A percentile compares a stretch with the other conserved stretches of the same genome.
These are phyloP conservation scores for Lagerstroemia fauriei DNA, from an alignment of 441 rosid species.

Conservation along the genomic window DNA sequence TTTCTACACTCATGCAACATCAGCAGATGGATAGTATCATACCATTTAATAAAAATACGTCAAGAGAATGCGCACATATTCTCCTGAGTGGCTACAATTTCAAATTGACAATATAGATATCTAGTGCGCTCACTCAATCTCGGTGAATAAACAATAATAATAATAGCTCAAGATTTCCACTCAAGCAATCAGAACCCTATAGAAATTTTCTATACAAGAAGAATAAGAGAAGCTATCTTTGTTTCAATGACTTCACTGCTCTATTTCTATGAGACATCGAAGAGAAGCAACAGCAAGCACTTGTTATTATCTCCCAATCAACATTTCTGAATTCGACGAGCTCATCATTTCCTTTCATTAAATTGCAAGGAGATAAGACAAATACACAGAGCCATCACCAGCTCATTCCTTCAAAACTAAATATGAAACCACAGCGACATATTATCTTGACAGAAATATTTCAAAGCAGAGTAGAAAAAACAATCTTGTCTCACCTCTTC, in stretches of 20 bases:
- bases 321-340: background rate
- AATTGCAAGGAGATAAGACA: background rate
- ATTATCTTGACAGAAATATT: background rate
- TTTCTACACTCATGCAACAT: background rate
- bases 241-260: background rate
- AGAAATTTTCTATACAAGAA: background rate
- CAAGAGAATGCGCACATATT: background rate
- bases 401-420: background rate
- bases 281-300: background rate
- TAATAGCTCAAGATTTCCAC: background rate
- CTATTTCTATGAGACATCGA: background rate
- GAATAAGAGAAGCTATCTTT: no score
- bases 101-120: background rate
- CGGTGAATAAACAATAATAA: background rate
- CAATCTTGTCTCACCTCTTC: conserved; percentile 62
- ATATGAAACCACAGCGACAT: background rate
- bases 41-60: background rate
- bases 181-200: background rate
- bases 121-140: background rate
- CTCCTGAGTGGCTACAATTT: background rate
- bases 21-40: background rate
- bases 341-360: background rate
- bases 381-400: background rate
- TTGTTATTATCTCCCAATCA: background rate
- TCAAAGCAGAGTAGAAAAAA: background rate